Evolutionary conservation across 2,329 filamentous ascomycete species (phyloP), one percentile per base, ranked within the genome.

Genomic region (Neonectria punicea): DNA sequence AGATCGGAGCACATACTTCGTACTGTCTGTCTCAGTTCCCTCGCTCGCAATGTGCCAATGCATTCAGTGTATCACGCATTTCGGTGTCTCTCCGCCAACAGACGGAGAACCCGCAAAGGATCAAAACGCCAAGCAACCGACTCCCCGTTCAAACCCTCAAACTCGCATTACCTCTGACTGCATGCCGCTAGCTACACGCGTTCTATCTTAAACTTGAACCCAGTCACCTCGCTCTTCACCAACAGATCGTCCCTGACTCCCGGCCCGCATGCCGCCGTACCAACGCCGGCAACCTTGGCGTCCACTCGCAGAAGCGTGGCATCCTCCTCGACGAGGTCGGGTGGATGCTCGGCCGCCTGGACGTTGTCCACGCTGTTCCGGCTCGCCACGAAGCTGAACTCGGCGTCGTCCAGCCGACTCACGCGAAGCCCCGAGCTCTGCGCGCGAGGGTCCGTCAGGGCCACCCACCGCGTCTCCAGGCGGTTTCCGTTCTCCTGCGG

Each of bases 401-500:
- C 62, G 8, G 62, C 43, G 5, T 66, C 66, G 53, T 64, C 60
- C 3, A 73, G 16, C 0, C 73, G 73, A 2, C 57, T 63, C 0
- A 71, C 72, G 2, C 74, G 67, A 0, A 77, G 43, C 3, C 73
- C 73, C 0, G 66, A 34, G 14, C 54, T 67, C 1, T 64, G 65
- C 0, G 70, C 60, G 8, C 58, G 59, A 10, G 62, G 56, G 22
- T 76, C 62, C 3, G 61, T 72, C 7, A 84, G 62, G 14, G 78
- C 77, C 4, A 91, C 76, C 85, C 87, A 92, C 7, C 86, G 81
- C 0, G 85, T 86, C 36, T 87, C 87, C 59, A 86, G 87, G 14
- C 87, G 81, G 74, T 92, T 92, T 1, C 88, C 88, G 57, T 85
- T 87, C 70, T 92, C 90, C 74, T 93, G 90, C 0, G 90, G 90